Conservation (phyloP, 2,329 filamentous ascomycete species). For the Colletotrichum sansevieriae region DNA sequence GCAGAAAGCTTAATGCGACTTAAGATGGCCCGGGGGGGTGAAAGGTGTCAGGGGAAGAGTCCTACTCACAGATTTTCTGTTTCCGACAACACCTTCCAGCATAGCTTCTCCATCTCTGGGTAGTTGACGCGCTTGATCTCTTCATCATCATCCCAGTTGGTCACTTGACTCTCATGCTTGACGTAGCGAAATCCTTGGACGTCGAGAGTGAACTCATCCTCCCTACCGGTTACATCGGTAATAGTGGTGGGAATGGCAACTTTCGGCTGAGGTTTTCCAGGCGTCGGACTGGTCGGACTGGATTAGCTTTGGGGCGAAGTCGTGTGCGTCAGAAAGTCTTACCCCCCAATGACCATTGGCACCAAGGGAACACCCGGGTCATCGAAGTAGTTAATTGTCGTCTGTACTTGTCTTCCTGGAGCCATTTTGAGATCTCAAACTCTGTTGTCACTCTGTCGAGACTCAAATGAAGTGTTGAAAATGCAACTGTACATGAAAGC, state of each 20-base stretch:
- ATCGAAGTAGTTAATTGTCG: constrained; percentile 39
- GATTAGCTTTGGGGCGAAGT: constrained; percentile 3
- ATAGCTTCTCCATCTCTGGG: constrained; percentile 41
- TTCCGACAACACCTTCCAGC: constrained; percentile 37
- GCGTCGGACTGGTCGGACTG: constrained; percentile 10
- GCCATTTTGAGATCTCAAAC: not conserved
- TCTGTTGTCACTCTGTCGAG: not conserved
- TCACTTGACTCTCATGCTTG: constrained; percentile 66
- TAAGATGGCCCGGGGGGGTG: not conserved
- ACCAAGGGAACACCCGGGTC: constrained; percentile 37
- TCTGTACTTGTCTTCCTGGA: constrained; percentile 30
- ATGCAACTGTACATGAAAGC: not conserved
- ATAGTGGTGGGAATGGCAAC: constrained; percentile 64
- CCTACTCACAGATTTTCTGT: constrained; percentile 28
- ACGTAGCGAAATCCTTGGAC: constrained; percentile 67
- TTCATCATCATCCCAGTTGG: constrained; percentile 67
- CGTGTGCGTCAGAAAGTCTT: not conserved
- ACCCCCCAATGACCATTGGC: constrained; percentile 40
- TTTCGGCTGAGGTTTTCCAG: constrained; percentile 59
- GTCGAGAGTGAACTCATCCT: constrained; percentile 72
- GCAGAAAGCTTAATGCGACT: not conserved
- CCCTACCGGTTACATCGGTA: constrained; percentile 72
- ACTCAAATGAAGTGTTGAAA: not conserved
- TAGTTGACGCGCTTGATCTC: constrained; percentile 59
- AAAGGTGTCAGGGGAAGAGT: not conserved